Conservation (phyloP, 805 yeast species). For the Kuraishia hungarica region DNA sequence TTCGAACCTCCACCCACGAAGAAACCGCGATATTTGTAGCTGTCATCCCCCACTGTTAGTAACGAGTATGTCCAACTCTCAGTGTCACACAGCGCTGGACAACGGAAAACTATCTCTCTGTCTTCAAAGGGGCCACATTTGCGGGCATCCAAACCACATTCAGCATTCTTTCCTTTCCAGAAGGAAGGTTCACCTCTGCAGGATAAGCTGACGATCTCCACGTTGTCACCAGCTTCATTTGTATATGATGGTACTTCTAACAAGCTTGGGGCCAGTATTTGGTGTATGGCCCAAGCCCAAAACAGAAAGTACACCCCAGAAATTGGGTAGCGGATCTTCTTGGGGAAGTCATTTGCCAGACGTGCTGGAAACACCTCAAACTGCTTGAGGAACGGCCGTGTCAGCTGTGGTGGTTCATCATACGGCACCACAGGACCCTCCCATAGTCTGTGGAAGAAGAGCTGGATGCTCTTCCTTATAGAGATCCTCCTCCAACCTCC, state of each 20-base stretch:
- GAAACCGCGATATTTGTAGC: conserved; percentile 62
- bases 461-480: neutral
- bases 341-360: conserved; percentile 21
- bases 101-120: conserved; percentile 48
- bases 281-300: conserved; percentile 35
- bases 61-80: conserved; percentile 71
- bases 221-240: conserved; percentile 12
- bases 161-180: conserved; percentile 72
- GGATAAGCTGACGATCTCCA: conserved; percentile 33
- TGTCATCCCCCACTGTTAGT: conserved; percentile 61
- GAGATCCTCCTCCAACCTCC: neutral
- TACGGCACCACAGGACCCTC: conserved; percentile 42
- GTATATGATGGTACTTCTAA: conserved; percentile 29
- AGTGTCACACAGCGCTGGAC: conserved; percentile 84
- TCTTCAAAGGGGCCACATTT: conserved; percentile 41
- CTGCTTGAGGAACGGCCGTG: conserved; percentile 12
- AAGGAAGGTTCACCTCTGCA: conserved; percentile 37
- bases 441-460: conserved; percentile 23
- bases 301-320: conserved; percentile 30
- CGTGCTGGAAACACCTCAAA: conserved; percentile 36
- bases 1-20: conserved; percentile 69
- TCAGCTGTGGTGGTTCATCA: conserved; percentile 39
- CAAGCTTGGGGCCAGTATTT: conserved; percentile 36
- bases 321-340: conserved; percentile 18
- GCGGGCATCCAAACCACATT: conserved; percentile 68